Base-by-base conservation (phyloP, 768 basidiomycete species). In the Suillus cothurnatus region DNA sequence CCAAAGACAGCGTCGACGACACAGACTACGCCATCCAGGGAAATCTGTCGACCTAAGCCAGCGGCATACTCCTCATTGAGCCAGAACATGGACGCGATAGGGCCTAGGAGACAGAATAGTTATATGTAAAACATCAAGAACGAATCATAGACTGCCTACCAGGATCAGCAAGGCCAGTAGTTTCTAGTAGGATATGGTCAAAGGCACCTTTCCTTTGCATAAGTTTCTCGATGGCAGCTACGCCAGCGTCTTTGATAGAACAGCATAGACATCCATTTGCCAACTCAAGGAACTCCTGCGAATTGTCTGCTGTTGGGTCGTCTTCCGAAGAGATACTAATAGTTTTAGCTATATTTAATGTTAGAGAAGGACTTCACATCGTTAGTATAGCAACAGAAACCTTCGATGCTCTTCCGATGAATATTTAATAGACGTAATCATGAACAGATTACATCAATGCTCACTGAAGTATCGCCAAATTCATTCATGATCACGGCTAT, bases 401-500 rank as follows among this genome's bases (percentile, higher is more conserved):
- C 88, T 87, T 98, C 96, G 63, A 98, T 97, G 72, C 95, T 97
- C 92, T 93, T 71, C 11, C 59, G 63, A 53, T 73, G 59, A 68
- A 72, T 70, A 43, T 61, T 57, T 28, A 62, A 28, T 65, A 66
- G 56, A 59, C 11, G 28, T 38, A n/a, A 32, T 21, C n/a, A 41
- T 59, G 39, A 31, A 56, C 41, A 21, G 38, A 38, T n/a, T 43
- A 62, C 43, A 58, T 49, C 47, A 52, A 47, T 43, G 81, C 88
- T 72, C 71, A 93, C 92, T 70, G 94, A 93, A 23, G 95, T 95
- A 74, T 97, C 95, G 11, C 95, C 97, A 74, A 99, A 99, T 77
- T 96, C 95, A 72, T 97, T 97, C 94, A 97, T 95, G 68, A 97
- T 97, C 26, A 99, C 97, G 6, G 97, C 97, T 63, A 99, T 97